phyloP scores from a whole-genome alignment of 805 yeast genomes.

The Candida anglica region DNA sequence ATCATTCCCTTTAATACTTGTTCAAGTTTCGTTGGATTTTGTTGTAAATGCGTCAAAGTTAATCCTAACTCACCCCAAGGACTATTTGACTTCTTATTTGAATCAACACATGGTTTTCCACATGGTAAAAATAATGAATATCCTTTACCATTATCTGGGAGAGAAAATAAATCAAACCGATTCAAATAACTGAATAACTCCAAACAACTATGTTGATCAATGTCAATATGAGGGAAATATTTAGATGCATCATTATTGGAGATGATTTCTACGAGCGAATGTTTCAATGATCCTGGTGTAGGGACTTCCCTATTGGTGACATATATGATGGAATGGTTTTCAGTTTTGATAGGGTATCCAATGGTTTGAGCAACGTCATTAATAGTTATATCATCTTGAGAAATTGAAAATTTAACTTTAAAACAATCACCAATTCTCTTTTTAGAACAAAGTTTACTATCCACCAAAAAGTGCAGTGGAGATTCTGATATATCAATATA shows the following conservation, averaged over 20 bases:
- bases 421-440: constrained; percentile 59
- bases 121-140: constrained; percentile 80
- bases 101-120: constrained; percentile 26
- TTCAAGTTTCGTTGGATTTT: constrained; percentile 49
- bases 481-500: constrained; percentile 16
- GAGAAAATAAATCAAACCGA: constrained; percentile 46
- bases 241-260: constrained; percentile 27
- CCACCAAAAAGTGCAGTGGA: background rate
- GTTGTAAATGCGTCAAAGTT: constrained; percentile 53
- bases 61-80: constrained; percentile 69
- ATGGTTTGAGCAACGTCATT: constrained; percentile 55
- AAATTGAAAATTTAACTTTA: constrained; percentile 30
- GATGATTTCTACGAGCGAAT: constrained; percentile 51
- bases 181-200: constrained; percentile 58
- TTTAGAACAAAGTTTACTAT: constrained; percentile 48
- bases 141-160: constrained; percentile 53
- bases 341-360: constrained; percentile 45
- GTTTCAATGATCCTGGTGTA: constrained; percentile 60
- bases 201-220: constrained; percentile 50
- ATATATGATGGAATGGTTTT: constrained; percentile 60
- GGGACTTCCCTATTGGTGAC: constrained; percentile 55
- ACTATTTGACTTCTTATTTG: constrained; percentile 4
- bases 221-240: constrained; percentile 21
- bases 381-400: constrained; percentile 18
- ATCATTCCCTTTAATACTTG: constrained; percentile 54